These are phyloP conservation scores for Zizania latifolia DNA, from an alignment of 176 grass and related monocot genomes.

Conservation along the genomic window DNA sequence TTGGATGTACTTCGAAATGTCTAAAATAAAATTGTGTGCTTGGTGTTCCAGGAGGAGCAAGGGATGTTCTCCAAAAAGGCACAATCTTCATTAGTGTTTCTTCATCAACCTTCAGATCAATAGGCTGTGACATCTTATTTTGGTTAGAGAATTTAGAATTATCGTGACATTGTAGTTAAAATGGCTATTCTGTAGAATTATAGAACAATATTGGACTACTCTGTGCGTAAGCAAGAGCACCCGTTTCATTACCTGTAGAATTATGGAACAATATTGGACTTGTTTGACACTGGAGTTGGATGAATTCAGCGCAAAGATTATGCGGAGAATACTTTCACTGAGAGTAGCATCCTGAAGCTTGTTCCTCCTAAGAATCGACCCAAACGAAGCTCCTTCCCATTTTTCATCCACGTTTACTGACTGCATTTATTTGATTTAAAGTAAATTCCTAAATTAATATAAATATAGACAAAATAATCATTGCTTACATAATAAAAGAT, in stretches of 20 bases:
- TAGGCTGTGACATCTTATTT: slow-evolving; percentile 47
- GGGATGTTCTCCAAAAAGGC: slow-evolving; percentile 80
- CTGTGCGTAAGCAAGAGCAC: background rate
- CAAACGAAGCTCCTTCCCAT: slow-evolving; percentile 79
- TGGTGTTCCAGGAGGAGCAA: slow-evolving; percentile 43
- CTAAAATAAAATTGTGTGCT: slow-evolving; percentile 75
- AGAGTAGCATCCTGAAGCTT: slow-evolving; percentile 48
- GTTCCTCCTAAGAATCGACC: slow-evolving; percentile 64
- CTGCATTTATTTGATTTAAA: slow-evolving; percentile 26
- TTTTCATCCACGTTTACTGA: slow-evolving; percentile 77
- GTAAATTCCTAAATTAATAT: background rate
- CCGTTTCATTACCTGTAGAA: slow-evolving; percentile 58
- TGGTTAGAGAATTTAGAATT: slow-evolving; percentile 28
- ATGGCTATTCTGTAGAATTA: too few relatives aligned
- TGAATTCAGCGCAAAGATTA: slow-evolving; percentile 53
- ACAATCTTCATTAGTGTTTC: slow-evolving; percentile 89
- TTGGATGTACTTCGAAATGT: slow-evolving; percentile 87
- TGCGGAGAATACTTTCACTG: slow-evolving; percentile 51
- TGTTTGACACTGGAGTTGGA: slow-evolving; percentile 64
- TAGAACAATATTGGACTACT: too few relatives aligned
- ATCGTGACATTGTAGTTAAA: slow-evolving; percentile 3
- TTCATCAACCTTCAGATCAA: slow-evolving; percentile 82
- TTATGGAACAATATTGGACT: slow-evolving; percentile 68
- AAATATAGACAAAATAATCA: background rate
- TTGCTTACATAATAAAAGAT: background rate